Evolutionary conservation across 1,139 yeast species (phyloP).

Genomic region (Debaryomyces psychrophilus): DNA sequence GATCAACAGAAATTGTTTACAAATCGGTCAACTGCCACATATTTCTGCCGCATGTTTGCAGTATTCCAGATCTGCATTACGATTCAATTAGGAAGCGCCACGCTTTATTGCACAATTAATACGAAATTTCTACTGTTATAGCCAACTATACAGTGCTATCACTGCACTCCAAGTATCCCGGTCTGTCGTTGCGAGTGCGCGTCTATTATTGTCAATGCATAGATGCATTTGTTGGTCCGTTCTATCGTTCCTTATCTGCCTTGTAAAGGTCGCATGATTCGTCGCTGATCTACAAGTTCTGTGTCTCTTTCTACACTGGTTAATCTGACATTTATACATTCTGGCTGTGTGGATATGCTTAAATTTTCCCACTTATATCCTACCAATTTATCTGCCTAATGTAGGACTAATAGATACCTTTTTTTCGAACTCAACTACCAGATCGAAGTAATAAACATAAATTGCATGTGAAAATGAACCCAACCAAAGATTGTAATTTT

Average conservation of each 20-base stretch:
- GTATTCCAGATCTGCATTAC: background rate
- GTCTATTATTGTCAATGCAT: background rate
- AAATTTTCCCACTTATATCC: background rate
- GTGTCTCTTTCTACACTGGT: background rate
- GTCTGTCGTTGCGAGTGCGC: background rate
- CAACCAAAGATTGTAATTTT: background rate
- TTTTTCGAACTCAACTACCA: background rate
- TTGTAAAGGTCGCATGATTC: background rate
- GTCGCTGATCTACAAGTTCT: background rate
- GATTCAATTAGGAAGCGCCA: conserved; percentile 1
- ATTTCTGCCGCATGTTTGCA: too few relatives aligned
- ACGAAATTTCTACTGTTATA: background rate
- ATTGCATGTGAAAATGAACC: conserved; percentile 2
- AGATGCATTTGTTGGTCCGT: conserved; percentile 1
- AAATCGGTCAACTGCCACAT: background rate
- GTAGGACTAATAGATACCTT: background rate
- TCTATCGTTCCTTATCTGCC: background rate
- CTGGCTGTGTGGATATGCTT: background rate
- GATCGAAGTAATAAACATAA: background rate
- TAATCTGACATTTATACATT: background rate
- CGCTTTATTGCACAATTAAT: background rate
- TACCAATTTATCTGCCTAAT: background rate
- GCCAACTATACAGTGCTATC: background rate
- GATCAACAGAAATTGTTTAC: background rate
- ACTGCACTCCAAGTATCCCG: background rate